Conservation (phyloP, 108 stramenopile genomes). For the Nitzschia sp. region DNA sequence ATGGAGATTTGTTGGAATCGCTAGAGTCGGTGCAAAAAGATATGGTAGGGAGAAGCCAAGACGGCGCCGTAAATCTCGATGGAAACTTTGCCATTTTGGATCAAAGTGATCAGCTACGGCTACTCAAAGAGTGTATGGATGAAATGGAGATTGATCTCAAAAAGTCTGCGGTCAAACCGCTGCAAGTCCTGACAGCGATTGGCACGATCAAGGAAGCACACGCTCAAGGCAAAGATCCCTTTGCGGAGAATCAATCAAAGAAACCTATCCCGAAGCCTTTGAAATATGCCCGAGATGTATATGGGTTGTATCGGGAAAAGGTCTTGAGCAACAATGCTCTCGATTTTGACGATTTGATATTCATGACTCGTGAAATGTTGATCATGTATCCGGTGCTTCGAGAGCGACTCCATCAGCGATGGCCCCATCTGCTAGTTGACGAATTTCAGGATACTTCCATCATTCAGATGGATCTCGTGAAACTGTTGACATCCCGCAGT, state of each 20-base stretch:
- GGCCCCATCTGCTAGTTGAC: slow-evolving; percentile 82
- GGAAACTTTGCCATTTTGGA: slow-evolving; percentile 72
- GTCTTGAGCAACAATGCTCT: slow-evolving; percentile 72
- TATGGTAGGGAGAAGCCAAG: slow-evolving; percentile 1
- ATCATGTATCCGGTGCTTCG: slow-evolving; percentile 42
- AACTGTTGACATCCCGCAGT: slow-evolving; percentile 62
- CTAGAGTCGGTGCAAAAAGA: slow-evolving; percentile 54
- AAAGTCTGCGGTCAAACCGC: slow-evolving; percentile 43
- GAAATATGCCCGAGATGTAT: slow-evolving; percentile 55
- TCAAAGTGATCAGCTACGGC: slow-evolving; percentile 65
- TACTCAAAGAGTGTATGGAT: slow-evolving; percentile 61
- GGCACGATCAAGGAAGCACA: slow-evolving; percentile 31
- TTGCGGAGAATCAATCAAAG: slow-evolving; percentile 18
- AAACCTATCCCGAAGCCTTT: slow-evolving; percentile 29
- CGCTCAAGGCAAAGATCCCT: slow-evolving; percentile 33
- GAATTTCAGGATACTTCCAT: slow-evolving; percentile 87
- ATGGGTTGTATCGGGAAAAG: slow-evolving; percentile 60
- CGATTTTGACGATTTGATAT: slow-evolving; percentile 92
- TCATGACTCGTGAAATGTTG: slow-evolving; percentile 75
- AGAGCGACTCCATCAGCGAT: slow-evolving; percentile 53
- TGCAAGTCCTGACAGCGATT: slow-evolving; percentile 64
- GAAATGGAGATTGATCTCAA: slow-evolving; percentile 48
- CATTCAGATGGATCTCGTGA: slow-evolving; percentile 73
- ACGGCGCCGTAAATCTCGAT: slow-evolving; percentile 37
- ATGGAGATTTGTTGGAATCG: slow-evolving; percentile 50